Conservation (phyloP, 2,329 filamentous ascomycete species). For the Epichloe uncinata region DNA sequence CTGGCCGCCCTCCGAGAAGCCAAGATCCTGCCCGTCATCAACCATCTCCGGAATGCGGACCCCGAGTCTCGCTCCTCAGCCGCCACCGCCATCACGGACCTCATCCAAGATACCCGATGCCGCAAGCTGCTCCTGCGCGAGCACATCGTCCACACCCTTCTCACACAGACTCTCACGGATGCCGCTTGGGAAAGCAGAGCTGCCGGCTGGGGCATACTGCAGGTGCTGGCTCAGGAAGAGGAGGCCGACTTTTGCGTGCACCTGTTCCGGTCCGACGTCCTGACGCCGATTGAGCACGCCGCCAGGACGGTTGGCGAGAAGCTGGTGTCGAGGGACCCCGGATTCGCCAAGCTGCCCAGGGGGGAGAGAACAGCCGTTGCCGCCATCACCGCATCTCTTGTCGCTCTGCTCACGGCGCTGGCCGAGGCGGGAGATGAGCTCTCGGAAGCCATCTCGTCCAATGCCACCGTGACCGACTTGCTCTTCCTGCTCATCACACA, state of each 20-base stretch:
- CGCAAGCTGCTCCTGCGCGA: conserved; percentile 53
- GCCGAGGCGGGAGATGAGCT: conserved; percentile 49
- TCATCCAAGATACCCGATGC: conserved; percentile 47
- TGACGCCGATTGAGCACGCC: conserved; percentile 47
- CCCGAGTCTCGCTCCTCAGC: conserved; percentile 45
- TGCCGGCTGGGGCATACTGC: conserved; percentile 54
- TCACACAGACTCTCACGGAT: conserved; percentile 52
- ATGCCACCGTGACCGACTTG: conserved; percentile 35
- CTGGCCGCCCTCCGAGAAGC: conserved; percentile 48
- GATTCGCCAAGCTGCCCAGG: conserved; percentile 35
- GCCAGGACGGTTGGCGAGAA: conserved; percentile 33
- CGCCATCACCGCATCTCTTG: conserved; percentile 39
- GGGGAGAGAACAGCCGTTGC: conserved; percentile 41
- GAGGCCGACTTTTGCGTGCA: conserved; percentile 55
- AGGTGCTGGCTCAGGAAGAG: conserved; percentile 47
- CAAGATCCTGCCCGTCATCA: conserved; percentile 50
- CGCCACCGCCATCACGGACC: conserved; percentile 45
- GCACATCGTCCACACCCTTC: conserved; percentile 48
- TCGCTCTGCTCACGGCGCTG: conserved; percentile 38
- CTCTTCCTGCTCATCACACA: conserved; percentile 39
- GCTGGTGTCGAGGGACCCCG: conserved; percentile 25
- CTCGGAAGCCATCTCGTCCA: conserved; percentile 37
- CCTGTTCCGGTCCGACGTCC: conserved; percentile 45
- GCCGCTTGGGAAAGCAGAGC: conserved; percentile 47
- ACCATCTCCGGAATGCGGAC: conserved; percentile 45